A percentile compares a stretch with the other conserved stretches of the same genome.
phyloP scores from a whole-genome alignment of 176 grass and related monocot genomes.

The Puya raimondii region DNA sequence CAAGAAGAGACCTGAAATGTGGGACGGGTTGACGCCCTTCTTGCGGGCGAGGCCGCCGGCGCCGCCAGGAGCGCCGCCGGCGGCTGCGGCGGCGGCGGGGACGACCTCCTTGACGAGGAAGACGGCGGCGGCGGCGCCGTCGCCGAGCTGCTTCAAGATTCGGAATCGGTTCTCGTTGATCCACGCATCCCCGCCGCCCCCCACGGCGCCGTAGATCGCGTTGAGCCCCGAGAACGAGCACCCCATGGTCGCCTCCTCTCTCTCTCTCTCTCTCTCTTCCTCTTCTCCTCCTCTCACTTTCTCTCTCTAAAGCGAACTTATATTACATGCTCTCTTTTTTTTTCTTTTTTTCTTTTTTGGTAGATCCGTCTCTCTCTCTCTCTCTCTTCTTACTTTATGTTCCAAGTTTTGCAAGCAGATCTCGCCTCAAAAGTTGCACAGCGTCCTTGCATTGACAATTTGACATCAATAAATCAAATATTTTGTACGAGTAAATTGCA shows the following conservation, averaged over 20 bases:
- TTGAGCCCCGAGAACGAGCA: slow-evolving; percentile 90
- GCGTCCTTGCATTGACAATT: too few species aligned
- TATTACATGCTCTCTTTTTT: too few species aligned
- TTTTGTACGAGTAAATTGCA: too few species aligned
- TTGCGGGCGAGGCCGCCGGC: slow-evolving; percentile 38
- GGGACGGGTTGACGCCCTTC: slow-evolving; percentile 64
- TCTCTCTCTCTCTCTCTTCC: slow-evolving; percentile 9
- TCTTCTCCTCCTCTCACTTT: neutral
- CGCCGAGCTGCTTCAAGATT: slow-evolving; percentile 68
- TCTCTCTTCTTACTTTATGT: neutral
- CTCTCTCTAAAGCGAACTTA: too few species aligned
- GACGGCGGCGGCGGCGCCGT: slow-evolving; percentile 49
- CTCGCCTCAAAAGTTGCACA: slow-evolving; percentile 23
- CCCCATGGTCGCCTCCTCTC: slow-evolving; percentile 37
- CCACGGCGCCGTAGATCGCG: slow-evolving; percentile 58
- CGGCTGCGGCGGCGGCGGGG: slow-evolving; percentile 16
- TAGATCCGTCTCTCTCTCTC: too few species aligned
- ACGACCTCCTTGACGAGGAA: slow-evolving; percentile 81
- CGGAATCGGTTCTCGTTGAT: slow-evolving; percentile 84
- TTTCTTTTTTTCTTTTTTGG: too few species aligned
- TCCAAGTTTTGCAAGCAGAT: slow-evolving; percentile 11
- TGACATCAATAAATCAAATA: too few species aligned
- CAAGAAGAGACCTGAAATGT: slow-evolving; percentile 51
- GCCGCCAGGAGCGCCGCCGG: slow-evolving; percentile 14
- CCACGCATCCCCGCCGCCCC: slow-evolving; percentile 60